phyloP scores from a whole-genome alignment of 352 stramenopile genomes.

The Albugo laibachii region DNA sequence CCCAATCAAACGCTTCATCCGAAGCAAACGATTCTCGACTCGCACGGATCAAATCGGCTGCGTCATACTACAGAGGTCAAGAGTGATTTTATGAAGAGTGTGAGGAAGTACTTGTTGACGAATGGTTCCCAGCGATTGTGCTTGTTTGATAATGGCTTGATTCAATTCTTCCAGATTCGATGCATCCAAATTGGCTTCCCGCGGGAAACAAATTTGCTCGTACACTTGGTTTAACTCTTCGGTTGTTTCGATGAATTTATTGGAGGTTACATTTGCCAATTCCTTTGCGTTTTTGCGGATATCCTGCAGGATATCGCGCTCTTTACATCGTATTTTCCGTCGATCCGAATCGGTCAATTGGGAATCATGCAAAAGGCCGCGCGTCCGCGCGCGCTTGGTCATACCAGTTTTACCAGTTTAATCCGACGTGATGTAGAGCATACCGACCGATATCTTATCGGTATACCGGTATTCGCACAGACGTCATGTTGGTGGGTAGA shows the following conservation, averaged over 20 bases:
- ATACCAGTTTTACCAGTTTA: no score
- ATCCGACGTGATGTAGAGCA: no score
- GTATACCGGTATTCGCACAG: no score
- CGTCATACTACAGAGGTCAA: constrained; percentile 23
- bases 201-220: constrained; percentile 55
- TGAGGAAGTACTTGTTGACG: constrained; percentile 27
- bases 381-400: constrained; percentile 11
- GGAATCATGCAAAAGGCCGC: constrained; percentile 41
- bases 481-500: no score
- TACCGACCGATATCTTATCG: no score
- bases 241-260: constrained; percentile 33
- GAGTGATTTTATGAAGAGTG: not conserved
- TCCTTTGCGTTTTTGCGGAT: constrained; percentile 55
- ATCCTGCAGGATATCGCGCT: constrained; percentile 49
- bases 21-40: constrained; percentile 19
- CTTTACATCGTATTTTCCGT: constrained; percentile 45
- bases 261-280: constrained; percentile 35
- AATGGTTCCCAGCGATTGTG: constrained; percentile 36
- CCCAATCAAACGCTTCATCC: constrained; percentile 44
- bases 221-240: constrained; percentile 55
- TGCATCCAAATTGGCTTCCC: constrained; percentile 62
- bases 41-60: constrained; percentile 32
- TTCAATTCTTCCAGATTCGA: constrained; percentile 72
- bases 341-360: constrained; percentile 49
- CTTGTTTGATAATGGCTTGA: constrained; percentile 50